These are phyloP conservation scores for Cytospora leucostoma DNA, from an alignment of 2,329 filamentous ascomycete species.

Conservation along the genomic window DNA sequence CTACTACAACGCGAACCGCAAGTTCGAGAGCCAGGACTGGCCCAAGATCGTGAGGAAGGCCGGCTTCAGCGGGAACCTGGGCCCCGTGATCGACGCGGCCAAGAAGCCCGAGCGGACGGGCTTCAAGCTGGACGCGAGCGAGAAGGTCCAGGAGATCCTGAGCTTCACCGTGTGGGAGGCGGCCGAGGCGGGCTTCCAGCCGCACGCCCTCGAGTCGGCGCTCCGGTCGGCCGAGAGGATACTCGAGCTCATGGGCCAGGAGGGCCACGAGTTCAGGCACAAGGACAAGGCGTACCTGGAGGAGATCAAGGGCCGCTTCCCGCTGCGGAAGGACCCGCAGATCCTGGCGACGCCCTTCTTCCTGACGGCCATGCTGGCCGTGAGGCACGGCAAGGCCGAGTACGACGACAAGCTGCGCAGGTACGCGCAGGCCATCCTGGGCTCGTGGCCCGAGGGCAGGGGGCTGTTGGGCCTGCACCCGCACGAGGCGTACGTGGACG, in stretches of 20 bases:
- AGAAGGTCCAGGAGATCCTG: conserved; percentile 45
- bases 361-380: conserved; percentile 44
- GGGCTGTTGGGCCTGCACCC: conserved; percentile 43
- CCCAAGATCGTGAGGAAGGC: conserved; percentile 45
- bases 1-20: conserved; percentile 45
- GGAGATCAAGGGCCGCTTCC: conserved; percentile 31
- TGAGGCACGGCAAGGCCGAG: conserved; percentile 38
- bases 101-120: conserved; percentile 49
- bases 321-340: conserved; percentile 46
- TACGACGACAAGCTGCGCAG: conserved; percentile 39
- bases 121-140: conserved; percentile 44
- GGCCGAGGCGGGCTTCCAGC: conserved; percentile 39
- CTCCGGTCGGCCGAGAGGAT: conserved; percentile 50
- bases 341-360: conserved; percentile 46
- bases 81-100: conserved; percentile 52
- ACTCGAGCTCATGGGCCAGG: conserved; percentile 51
- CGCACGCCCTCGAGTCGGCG: conserved; percentile 43
- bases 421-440: conserved; percentile 41
- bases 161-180: conserved; percentile 46
- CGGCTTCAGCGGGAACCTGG: conserved; percentile 44
- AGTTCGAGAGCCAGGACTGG: conserved; percentile 39
- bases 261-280: conserved; percentile 39
- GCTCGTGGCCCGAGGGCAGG: conserved; percentile 44
- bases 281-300: conserved; percentile 25
- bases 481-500: conserved; percentile 34